A percentile compares a stretch with the other conserved stretches of the same genome.
Evolutionary conservation across 148 eudicot genomes (phyloP).

Genomic region (Spergularia marina): DNA sequence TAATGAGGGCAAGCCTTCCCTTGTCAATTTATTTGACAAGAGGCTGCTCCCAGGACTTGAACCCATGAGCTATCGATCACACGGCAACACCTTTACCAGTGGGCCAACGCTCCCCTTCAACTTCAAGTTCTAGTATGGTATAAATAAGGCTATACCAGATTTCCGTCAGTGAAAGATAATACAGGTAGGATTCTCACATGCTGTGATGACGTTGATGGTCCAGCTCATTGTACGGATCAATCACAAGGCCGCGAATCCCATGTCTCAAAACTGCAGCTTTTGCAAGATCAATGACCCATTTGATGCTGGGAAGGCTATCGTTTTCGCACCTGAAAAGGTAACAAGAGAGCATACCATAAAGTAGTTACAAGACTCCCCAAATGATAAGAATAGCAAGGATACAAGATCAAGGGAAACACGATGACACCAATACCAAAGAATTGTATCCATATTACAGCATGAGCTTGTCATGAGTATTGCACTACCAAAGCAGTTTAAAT

Average conservation of each 20-base stretch:
- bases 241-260: constrained; percentile 91
- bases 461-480: background rate
- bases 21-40: no score
- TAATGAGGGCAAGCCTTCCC: no score
- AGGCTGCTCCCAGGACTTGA: no score
- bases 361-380: background rate
- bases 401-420: background rate
- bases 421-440: background rate
- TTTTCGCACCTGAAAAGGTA: constrained; percentile 67
- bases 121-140: background rate
- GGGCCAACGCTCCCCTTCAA: no score
- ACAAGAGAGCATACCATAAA: background rate
- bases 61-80: no score
- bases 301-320: constrained; percentile 79
- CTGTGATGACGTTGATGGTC: constrained; percentile 81
- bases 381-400: background rate
- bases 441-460: background rate
- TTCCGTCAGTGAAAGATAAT: background rate
- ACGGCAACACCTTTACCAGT: no score
- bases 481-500: constrained; percentile 1
- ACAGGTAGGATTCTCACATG: constrained; percentile 46
- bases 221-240: constrained; percentile 98
- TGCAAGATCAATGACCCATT: constrained; percentile 91
- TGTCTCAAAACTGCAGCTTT: constrained; percentile 89
- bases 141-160: background rate